These are phyloP conservation scores for Viola pubescens DNA, from an alignment of 441 rosid species.

Conservation along the genomic window DNA sequence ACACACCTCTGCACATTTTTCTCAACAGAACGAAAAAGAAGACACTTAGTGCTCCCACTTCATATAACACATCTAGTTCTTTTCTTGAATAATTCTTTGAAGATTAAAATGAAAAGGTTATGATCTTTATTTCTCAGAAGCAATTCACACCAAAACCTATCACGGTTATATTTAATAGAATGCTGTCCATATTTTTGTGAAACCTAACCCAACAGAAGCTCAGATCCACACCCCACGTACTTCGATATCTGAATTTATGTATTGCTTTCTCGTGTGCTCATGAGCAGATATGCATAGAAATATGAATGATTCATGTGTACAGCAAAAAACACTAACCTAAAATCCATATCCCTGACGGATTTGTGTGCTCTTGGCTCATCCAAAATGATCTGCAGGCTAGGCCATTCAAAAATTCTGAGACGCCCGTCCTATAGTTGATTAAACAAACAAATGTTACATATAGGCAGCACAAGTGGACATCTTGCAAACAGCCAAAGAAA, in stretches of 20 bases:
- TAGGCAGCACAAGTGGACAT: not conserved
- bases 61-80: not conserved
- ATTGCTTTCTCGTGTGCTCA: slow-evolving; percentile 6
- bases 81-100: too few species aligned
- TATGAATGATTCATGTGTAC: not conserved
- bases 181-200: not conserved
- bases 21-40: not conserved
- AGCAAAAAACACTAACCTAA: slow-evolving; percentile 46
- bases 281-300: not conserved
- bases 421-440: slow-evolving; percentile 61
- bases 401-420: slow-evolving; percentile 87
- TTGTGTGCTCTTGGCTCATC: slow-evolving; percentile 87
- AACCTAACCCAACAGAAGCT: not conserved
- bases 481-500: not conserved
- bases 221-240: not conserved
- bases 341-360: slow-evolving; percentile 79
- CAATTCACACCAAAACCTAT: too few species aligned
- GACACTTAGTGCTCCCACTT: not conserved
- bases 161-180: not conserved
- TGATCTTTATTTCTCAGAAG: too few species aligned
- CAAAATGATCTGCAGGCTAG: slow-evolving; percentile 53
- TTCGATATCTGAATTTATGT: not conserved
- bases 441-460: slow-evolving; percentile 7
- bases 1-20: not conserved
- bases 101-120: too few species aligned